A percentile compares a stretch with the other conserved stretches of the same genome.
phyloP scores from a whole-genome alignment of 2,329 filamentous ascomycete species.

The Trichoderma atrobrunneum region DNA sequence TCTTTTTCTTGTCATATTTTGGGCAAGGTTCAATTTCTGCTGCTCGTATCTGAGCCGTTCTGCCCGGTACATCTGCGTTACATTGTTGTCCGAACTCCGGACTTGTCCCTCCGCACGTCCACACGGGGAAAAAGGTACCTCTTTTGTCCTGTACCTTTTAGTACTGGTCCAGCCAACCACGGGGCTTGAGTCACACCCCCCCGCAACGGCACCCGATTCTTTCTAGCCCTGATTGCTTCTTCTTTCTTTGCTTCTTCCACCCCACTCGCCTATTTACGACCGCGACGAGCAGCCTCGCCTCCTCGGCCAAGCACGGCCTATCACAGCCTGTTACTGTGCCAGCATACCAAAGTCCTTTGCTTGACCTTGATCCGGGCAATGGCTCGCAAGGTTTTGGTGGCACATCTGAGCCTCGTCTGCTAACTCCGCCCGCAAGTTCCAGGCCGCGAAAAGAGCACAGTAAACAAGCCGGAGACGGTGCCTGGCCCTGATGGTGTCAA shows the following conservation, averaged over 20 bases:
- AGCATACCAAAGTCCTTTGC: background rate
- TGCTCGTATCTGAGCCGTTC: background rate
- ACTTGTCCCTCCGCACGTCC: background rate
- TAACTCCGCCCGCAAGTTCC: constrained; percentile 7
- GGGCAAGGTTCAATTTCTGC: background rate
- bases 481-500: background rate
- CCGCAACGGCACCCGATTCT: background rate
- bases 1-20: background rate
- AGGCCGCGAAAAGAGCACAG: background rate
- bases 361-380: background rate
- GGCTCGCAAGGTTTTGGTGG: background rate
- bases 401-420: constrained; percentile 14
- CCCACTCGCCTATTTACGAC: constrained; percentile 6
- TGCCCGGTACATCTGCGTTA: background rate
- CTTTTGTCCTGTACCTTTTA: background rate
- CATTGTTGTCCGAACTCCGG: background rate
- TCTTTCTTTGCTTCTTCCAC: constrained; percentile 8
- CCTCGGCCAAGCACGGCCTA: background rate
- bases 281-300: constrained; percentile 7
- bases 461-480: background rate
- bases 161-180: background rate
- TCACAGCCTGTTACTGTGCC: background rate
- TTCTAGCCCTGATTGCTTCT: background rate
- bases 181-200: background rate
- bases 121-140: background rate